Evolutionary conservation across 352 stramenopile genomes (phyloP).

Genomic region (Globisporangium megalacanthum): DNA sequence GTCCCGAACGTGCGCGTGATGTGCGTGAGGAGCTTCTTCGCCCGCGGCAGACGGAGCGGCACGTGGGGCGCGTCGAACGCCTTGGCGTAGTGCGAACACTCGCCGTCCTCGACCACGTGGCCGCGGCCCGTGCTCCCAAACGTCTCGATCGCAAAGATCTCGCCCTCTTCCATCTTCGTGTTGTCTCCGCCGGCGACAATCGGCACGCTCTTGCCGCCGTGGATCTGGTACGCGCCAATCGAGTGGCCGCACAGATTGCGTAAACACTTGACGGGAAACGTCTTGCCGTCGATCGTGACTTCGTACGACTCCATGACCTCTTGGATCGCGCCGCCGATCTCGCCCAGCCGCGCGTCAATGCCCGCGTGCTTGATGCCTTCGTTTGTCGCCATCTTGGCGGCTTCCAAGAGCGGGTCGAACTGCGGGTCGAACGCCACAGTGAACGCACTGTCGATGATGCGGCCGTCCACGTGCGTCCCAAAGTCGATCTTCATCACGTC

Average conservation of each 20-base stretch:
- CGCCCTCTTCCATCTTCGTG: conserved; percentile 89
- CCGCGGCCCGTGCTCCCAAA: conserved; percentile 66
- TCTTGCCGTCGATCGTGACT: conserved; percentile 89
- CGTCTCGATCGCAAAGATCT: conserved; percentile 91
- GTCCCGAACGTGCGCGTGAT: conserved; percentile 96
- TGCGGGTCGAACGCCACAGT: conserved; percentile 92
- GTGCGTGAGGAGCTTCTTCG: conserved; percentile 88
- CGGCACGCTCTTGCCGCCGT: conserved; percentile 89
- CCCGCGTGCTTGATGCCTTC: conserved; percentile 89
- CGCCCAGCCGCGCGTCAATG: conserved; percentile 94
- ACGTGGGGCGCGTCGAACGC: conserved; percentile 76
- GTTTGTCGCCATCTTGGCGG: conserved; percentile 93
- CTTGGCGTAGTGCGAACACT: conserved; percentile 95
- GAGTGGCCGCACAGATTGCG: conserved; percentile 94
- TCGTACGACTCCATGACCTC: conserved; percentile 96
- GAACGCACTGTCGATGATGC: conserved; percentile 95
- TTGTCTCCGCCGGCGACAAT: conserved; percentile 83
- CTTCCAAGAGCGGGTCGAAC: conserved; percentile 91
- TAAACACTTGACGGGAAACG: conserved; percentile 87
- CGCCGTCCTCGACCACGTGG: conserved; percentile 84
- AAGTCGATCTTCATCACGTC: conserved; percentile 99
- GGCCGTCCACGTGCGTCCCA: conserved; percentile 92
- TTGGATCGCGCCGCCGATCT: conserved; percentile 90
- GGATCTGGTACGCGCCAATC: conserved; percentile 91
- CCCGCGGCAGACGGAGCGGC: conserved; percentile 39